phyloP scores from a whole-genome alignment of 768 basidiomycete genomes.

The Termitomyces heimii region DNA sequence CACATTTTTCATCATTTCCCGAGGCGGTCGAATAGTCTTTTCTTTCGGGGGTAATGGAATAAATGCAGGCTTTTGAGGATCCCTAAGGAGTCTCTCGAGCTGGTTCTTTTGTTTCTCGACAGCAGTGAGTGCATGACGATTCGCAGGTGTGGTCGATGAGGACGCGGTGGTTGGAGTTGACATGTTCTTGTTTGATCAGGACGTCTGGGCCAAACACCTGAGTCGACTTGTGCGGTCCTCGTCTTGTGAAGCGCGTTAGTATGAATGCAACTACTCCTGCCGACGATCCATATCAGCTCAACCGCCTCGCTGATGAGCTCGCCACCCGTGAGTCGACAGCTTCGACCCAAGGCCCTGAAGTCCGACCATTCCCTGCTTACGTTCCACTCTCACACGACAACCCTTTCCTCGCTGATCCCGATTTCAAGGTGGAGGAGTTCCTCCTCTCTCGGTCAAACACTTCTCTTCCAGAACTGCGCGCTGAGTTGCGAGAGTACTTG shows the following conservation, averaged over 20 bases:
- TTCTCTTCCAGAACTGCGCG: conserved; percentile 80
- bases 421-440: conserved; percentile 83
- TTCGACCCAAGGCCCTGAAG: conserved; percentile 8
- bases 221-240: not conserved
- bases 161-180: conserved; percentile 11
- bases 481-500: conserved; percentile 84
- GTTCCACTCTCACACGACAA: conserved; percentile 78
- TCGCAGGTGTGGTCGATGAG: conserved; percentile 23
- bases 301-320: conserved; percentile 70
- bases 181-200: conserved; percentile 2
- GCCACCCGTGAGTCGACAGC: conserved; percentile 40
- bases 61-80: conserved; percentile 78
- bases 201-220: not conserved
- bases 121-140: conserved; percentile 46
- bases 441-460: conserved; percentile 81
- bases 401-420: conserved; percentile 57
- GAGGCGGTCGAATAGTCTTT: conserved; percentile 71
- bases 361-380: conserved; percentile 54
- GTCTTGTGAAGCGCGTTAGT: not conserved
- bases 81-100: conserved; percentile 84
- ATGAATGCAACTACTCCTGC: conserved; percentile 13
- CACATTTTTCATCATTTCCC: conserved; percentile 99
- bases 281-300: conserved; percentile 59
- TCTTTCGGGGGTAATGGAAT: conserved; percentile 80
- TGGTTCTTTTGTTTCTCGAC: conserved; percentile 55